These are phyloP conservation scores for Suillus luteus DNA, from an alignment of 768 basidiomycete genomes.

Conservation along the genomic window DNA sequence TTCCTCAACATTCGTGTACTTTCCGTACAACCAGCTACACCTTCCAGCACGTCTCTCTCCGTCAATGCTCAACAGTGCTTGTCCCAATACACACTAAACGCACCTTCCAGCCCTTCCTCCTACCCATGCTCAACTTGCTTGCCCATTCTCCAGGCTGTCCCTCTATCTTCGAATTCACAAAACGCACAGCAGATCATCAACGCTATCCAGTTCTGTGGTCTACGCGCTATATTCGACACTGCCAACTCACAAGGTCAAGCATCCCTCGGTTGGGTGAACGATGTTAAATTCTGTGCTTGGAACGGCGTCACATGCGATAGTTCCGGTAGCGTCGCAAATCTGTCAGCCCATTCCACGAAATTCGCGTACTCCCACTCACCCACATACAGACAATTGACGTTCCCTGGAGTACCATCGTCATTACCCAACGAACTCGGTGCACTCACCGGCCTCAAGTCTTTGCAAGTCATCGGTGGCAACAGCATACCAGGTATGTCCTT, in stretches of 20 bases:
- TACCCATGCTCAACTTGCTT: slow-evolving; percentile 52
- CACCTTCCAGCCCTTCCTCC: slow-evolving; percentile 40
- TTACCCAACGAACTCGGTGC: slow-evolving; percentile 45
- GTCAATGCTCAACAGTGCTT: slow-evolving; percentile 46
- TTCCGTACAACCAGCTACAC: slow-evolving; percentile 18
- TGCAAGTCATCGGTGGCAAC: slow-evolving; percentile 44
- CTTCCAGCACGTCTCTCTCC: slow-evolving; percentile 34
- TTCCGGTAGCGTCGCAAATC: slow-evolving; percentile 39
- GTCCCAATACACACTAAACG: slow-evolving; percentile 46
- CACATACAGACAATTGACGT: slow-evolving; percentile 39
- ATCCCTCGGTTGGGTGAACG: slow-evolving; percentile 46
- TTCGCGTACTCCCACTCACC: background rate
- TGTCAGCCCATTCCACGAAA: slow-evolving; percentile 36
- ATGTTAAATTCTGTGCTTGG: slow-evolving; percentile 49
- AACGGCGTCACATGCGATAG: slow-evolving; percentile 46
- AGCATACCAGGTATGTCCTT: slow-evolving; percentile 41
- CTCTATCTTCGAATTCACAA: slow-evolving; percentile 36
- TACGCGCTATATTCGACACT: slow-evolving; percentile 45
- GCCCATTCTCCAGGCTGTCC: slow-evolving; percentile 40
- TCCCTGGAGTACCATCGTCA: slow-evolving; percentile 48
- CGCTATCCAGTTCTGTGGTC: slow-evolving; percentile 50
- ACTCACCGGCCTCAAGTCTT: slow-evolving; percentile 39
- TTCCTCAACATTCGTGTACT: slow-evolving; percentile 41
- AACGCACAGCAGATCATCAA: slow-evolving; percentile 35
- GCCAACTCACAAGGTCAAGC: slow-evolving; percentile 40